Base-by-base conservation (phyloP, 2,329 filamentous ascomycete species). In the Fusarium pseudoanthophilum region DNA sequence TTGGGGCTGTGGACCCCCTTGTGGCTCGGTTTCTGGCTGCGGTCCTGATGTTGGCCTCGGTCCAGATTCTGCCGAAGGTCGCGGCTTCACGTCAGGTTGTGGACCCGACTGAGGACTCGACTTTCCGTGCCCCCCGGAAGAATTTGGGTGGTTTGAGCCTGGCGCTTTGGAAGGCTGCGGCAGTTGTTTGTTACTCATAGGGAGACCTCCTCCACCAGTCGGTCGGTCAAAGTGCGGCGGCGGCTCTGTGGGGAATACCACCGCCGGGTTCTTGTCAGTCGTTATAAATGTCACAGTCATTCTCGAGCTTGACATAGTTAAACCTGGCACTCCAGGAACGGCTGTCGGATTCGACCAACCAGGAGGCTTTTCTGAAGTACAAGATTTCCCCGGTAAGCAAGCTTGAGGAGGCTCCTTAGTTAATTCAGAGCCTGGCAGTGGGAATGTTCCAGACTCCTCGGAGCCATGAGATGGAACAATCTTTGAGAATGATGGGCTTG, bases 201-300 rank as follows among this genome's bases (percentile, higher is more conserved):
- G 51, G 4, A 48, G 49, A 28, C 65, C 42, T 15, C 62, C 61
- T 42, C 45, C 58, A 16, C 51, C 51, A 7, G 65, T 61, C 13
- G 75, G 70, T 37, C 73, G 68, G 30, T 82, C 82, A 70, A 86
- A 87, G 69, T 79, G 72, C 1, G 85, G 85, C 10, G 81, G 78
- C 9, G 77, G 67, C 21, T 83, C 78, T 5, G 83, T 80, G 2
- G 84, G 76, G 67, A 82, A 80, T 6, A 88, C 82, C 21, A 88
- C 85, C 14, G 85, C 83, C 1, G 87, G 87, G 62, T 89, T 89
- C 76, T 88, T 89, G 75, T 88, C 87, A 7, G 87, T 88, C 5
- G 86, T 88, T 57, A 86, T 76, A 52, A 87, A 84, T 7, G 84
- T 86, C 52, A 86, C 73, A 11, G 83, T 84, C 32, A 74, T 28